Percentiles rank a stretch among this genome's conserved stretches.
phyloP scores from a whole-genome alignment of 2,329 filamentous ascomycete genomes.

The Dactylellina cionopaga region DNA sequence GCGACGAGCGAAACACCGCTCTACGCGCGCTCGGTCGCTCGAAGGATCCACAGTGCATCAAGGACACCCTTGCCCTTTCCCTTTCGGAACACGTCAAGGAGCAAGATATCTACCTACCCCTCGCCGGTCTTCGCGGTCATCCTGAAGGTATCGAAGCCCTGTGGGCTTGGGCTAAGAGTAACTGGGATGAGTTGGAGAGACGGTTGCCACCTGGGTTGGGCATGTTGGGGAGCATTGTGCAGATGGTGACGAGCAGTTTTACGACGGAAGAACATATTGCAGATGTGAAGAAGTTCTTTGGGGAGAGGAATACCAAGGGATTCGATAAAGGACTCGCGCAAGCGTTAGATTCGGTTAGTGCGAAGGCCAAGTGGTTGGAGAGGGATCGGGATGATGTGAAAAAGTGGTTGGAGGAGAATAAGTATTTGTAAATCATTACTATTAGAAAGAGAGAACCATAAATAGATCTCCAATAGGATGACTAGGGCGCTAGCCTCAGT shows the following conservation, averaged over 20 bases:
- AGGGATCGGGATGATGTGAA: constrained; percentile 82
- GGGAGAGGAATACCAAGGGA: constrained; percentile 80
- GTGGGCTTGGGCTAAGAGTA: constrained; percentile 83
- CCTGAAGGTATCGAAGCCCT: constrained; percentile 80
- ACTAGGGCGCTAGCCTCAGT: too few species aligned
- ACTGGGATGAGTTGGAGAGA: constrained; percentile 86
- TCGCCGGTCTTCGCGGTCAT: constrained; percentile 80
- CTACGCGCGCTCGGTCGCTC: constrained; percentile 84
- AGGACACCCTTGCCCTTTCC: constrained; percentile 79
- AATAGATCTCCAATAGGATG: too few species aligned
- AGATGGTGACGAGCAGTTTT: constrained; percentile 83
- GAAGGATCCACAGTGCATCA: constrained; percentile 79
- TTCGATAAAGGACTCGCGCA: constrained; percentile 92
- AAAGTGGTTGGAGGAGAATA: constrained; percentile 74
- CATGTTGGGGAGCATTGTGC: constrained; percentile 85
- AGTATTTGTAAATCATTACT: constrained; percentile 69
- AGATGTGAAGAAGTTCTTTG: constrained; percentile 83
- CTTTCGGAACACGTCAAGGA: constrained; percentile 61
- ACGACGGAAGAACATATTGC: constrained; percentile 78
- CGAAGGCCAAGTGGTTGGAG: constrained; percentile 83
- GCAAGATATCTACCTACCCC: constrained; percentile 78
- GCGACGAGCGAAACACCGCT: constrained; percentile 90
- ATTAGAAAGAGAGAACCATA: too few species aligned
- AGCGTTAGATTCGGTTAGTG: constrained; percentile 82
- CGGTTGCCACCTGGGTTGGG: constrained; percentile 85